phyloP scores from a whole-genome alignment of 352 stramenopile species.

The Phytophthora fragariae region DNA sequence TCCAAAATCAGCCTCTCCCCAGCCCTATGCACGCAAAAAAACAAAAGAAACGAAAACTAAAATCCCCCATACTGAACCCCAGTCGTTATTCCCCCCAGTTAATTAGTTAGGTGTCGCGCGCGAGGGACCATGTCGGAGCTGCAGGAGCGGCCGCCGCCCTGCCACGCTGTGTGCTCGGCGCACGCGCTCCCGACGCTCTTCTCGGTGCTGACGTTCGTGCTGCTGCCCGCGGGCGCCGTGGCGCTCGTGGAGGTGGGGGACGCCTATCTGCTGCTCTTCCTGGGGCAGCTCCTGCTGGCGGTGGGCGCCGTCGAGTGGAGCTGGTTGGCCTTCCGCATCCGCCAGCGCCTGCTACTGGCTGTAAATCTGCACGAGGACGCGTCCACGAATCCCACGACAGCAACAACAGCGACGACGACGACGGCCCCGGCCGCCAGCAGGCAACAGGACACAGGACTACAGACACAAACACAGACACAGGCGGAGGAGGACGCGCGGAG shows the following conservation, averaged over 20 bases:
- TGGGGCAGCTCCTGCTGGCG: constrained; percentile 48
- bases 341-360: constrained; percentile 49
- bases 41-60: constrained; percentile 17
- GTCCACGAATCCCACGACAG: too few species aligned
- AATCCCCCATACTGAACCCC: constrained; percentile 12
- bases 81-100: constrained; percentile 26
- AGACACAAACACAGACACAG: constrained; percentile 3
- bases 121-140: constrained; percentile 30
- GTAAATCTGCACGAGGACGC: constrained; percentile 30
- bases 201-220: constrained; percentile 37
- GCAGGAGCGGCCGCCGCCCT: constrained; percentile 40
- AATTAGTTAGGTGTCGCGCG: constrained; percentile 24
- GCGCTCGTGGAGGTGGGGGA: constrained; percentile 46
- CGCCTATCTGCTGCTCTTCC: constrained; percentile 52
- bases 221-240: constrained; percentile 43
- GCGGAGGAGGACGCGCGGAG: constrained; percentile 20
- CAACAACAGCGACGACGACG: too few species aligned
- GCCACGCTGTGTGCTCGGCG: constrained; percentile 34
- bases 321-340: constrained; percentile 59
- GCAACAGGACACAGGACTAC: constrained; percentile 11
- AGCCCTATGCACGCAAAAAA: constrained; percentile 19
- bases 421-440: background rate
- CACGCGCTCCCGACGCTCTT: constrained; percentile 33
- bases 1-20: background rate
- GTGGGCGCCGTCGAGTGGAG: constrained; percentile 57